phyloP scores from a whole-genome alignment of 2,329 filamentous ascomycete species.

The Colletotrichum orbiculare region DNA sequence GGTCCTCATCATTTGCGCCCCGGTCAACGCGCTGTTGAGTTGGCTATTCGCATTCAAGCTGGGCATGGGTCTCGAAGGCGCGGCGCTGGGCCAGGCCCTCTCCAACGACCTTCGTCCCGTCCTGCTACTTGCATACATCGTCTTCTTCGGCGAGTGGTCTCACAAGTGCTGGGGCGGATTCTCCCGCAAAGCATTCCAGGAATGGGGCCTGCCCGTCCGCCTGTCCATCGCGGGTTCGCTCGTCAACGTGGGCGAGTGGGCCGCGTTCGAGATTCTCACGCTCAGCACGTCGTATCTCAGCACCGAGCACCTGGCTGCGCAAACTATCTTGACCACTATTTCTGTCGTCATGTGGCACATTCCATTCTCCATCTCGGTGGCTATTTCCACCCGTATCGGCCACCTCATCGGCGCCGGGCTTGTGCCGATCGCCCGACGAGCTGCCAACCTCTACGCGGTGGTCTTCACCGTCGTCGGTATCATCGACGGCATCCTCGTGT shows the following conservation, averaged over 20 bases:
- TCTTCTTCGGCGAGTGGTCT: slow-evolving; percentile 53
- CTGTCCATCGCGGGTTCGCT: slow-evolving; percentile 52
- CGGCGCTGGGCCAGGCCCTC: slow-evolving; percentile 60
- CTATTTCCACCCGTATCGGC: slow-evolving; percentile 54
- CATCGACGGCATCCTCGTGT: slow-evolving; percentile 47
- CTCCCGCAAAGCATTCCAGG: slow-evolving; percentile 46
- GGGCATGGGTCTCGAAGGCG: slow-evolving; percentile 60
- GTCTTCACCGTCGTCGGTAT: slow-evolving; percentile 47
- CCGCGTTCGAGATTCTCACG: slow-evolving; percentile 55
- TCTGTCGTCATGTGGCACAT: slow-evolving; percentile 56
- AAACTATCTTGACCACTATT: slow-evolving; percentile 53
- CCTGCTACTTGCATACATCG: slow-evolving; percentile 58
- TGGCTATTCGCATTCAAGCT: slow-evolving; percentile 58
- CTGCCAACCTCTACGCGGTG: slow-evolving; percentile 45
- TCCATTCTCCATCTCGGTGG: slow-evolving; percentile 55
- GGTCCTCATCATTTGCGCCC: slow-evolving; percentile 58
- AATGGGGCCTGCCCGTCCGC: slow-evolving; percentile 54
- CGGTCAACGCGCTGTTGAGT: slow-evolving; percentile 59
- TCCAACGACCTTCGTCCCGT: slow-evolving; percentile 60
- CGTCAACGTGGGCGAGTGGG: slow-evolving; percentile 56
- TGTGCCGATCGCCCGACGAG: slow-evolving; percentile 46
- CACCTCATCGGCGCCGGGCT: slow-evolving; percentile 53
- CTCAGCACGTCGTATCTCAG: slow-evolving; percentile 57
- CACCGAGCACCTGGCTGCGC: slow-evolving; percentile 54
- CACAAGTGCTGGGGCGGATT: slow-evolving; percentile 58